Evolutionary conservation across 2,329 filamentous ascomycete genomes (phyloP), one percentile per base, ranked within the genome.

Genomic region (Alternaria viburni): DNA sequence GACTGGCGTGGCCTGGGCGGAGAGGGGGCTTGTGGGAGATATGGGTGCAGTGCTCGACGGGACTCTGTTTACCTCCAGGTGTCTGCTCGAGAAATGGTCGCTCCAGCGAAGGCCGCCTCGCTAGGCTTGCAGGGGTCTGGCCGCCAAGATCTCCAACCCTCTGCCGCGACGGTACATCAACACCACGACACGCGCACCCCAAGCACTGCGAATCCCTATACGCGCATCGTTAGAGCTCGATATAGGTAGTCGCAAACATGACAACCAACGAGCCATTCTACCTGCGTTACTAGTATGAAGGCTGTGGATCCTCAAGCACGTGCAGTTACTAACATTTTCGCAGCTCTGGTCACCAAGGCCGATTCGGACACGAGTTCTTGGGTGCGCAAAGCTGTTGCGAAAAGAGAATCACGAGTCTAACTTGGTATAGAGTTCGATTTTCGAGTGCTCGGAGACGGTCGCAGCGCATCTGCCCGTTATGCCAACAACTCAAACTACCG

Each of bases 401-500:
- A 36, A 23, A 36, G 41, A 19, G 11, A 9, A 28, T 1, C 10
- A 15, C 4, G n/a, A 36, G 17, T 45, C 70, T 75, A 28, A 76
- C 19, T 26, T 43, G n/a, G 13, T 36, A 2, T 13, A 98, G 95
- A 99, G 81, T 99, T 99, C 80, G 96, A 99, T 80, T 96, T 99
- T 76, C 89, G 95, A 59, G 93, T 93, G 23, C 88, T 98, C 49
- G 93, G 93, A 58, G 96, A 99, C 79, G 96, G 96, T 55, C 89
- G 93, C 65, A 97, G 94, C 78, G 96, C 96, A 8, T 92, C 96
- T 56, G 93, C 95, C 30, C 90, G 96, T 82, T 99, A 99, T 83
- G 96, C 96, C 69, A 99, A 99, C 86, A 99, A 99, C 82, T 98
- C 95, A 61, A 99, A 99, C 83, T 99, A 99, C 83, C 90, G 96